Percentiles rank a stretch among this genome's conserved stretches.
phyloP scores from a whole-genome alignment of 805 yeast species.

The Hanseniaspora valbyensis region DNA sequence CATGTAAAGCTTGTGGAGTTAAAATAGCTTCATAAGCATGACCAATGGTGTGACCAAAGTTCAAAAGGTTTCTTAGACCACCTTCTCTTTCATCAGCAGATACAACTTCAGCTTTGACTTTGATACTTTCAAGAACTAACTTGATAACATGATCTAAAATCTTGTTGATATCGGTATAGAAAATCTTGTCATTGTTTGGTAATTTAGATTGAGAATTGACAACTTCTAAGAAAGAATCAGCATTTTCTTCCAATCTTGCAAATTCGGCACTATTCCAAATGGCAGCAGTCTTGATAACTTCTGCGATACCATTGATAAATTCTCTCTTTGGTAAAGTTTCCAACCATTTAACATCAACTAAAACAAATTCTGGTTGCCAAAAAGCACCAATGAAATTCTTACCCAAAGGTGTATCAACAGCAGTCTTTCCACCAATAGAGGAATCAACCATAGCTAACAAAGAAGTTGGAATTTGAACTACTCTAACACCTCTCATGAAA shows the following conservation, averaged over 20 bases:
- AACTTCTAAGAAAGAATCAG: slow-evolving; percentile 57
- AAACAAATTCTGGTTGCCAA: slow-evolving; percentile 87
- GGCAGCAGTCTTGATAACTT: slow-evolving; percentile 94
- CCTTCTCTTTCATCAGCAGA: slow-evolving; percentile 91
- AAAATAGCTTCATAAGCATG: slow-evolving; percentile 97
- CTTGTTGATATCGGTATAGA: slow-evolving; percentile 50
- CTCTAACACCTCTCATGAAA: slow-evolving; percentile 94
- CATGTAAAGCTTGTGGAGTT: slow-evolving; percentile 92
- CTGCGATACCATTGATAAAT: slow-evolving; percentile 96
- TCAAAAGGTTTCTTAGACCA: slow-evolving; percentile 78
- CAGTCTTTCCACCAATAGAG: slow-evolving; percentile 96
- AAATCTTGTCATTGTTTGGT: slow-evolving; percentile 32
- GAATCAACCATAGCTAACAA: slow-evolving; percentile 95
- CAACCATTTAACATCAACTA: slow-evolving; percentile 78
- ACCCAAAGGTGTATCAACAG: slow-evolving; percentile 92
- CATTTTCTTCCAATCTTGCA: slow-evolving; percentile 66
- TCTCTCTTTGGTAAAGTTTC: slow-evolving; percentile 85
- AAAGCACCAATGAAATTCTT: slow-evolving; percentile 94
- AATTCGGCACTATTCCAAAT: slow-evolving; percentile 92
- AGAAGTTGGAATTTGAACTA: slow-evolving; percentile 89
- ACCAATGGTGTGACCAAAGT: slow-evolving; percentile 95
- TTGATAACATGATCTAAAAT: slow-evolving; percentile 65
- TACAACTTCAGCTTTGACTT: slow-evolving; percentile 89
- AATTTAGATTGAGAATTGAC: slow-evolving; percentile 34
- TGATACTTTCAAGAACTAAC: slow-evolving; percentile 74